These are phyloP conservation scores for Xylariomycetidae sp. DNA, from an alignment of 2,329 filamentous ascomycete species.

Conservation along the genomic window DNA sequence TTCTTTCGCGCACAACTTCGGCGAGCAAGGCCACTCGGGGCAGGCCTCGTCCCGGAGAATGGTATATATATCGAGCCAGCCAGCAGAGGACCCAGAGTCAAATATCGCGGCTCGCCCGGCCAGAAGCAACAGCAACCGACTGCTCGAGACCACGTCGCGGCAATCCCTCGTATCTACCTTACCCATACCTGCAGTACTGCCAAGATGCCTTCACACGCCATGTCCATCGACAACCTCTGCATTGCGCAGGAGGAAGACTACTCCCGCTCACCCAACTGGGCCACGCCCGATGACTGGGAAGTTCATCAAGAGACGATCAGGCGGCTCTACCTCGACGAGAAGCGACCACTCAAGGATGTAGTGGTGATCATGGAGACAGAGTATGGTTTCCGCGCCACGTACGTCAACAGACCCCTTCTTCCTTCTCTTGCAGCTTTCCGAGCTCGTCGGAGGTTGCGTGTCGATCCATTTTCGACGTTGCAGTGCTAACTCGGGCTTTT, in stretches of 20 bases:
- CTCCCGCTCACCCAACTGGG: slow-evolving; percentile 13
- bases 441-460: too few relatives aligned
- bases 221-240: slow-evolving; percentile 18
- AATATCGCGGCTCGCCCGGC: too few relatives aligned
- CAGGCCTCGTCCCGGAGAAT: slow-evolving; percentile 2
- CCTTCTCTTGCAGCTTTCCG: neutral
- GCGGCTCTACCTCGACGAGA: slow-evolving; percentile 18
- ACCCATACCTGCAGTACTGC: too few relatives aligned
- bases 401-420: slow-evolving; percentile 7
- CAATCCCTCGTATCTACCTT: neutral
- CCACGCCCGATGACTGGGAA: slow-evolving; percentile 17
- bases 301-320: slow-evolving; percentile 16
- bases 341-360: slow-evolving; percentile 18
- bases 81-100: too few relatives aligned
- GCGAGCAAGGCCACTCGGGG: slow-evolving; percentile 6
- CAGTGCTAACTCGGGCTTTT: too few relatives aligned
- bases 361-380: slow-evolving; percentile 18
- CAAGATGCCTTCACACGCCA: slow-evolving; percentile 17
- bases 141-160: neutral
- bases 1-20: slow-evolving; percentile 6
- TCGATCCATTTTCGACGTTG: too few relatives aligned
- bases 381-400: slow-evolving; percentile 19
- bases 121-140: neutral
- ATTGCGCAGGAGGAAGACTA: slow-evolving; percentile 14
- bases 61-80: slow-evolving; percentile 1